phyloP scores from a whole-genome alignment of 495 filamentous ascomycete genomes.

The Penicillium daleae region DNA sequence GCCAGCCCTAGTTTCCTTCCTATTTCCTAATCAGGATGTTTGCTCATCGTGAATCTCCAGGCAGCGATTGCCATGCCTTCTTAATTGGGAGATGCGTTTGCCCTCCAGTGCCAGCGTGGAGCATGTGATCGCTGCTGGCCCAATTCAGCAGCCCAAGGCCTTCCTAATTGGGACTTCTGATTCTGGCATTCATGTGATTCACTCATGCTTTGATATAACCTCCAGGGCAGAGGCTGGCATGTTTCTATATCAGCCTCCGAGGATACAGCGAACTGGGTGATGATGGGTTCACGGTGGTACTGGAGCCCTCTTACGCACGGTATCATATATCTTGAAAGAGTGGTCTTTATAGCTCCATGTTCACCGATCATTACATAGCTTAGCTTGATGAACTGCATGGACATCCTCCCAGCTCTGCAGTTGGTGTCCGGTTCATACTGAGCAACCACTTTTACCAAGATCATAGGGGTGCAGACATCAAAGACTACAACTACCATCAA shows the following conservation, averaged over 20 bases:
- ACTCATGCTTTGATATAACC: background rate
- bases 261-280: background rate
- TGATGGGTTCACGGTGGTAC: too few species aligned
- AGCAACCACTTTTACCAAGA: too few species aligned
- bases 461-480: too few species aligned
- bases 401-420: too few species aligned
- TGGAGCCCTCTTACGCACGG: too few species aligned
- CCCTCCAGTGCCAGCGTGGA: background rate
- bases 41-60: background rate
- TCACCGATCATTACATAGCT: too few species aligned
- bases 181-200: background rate
- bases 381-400: too few species aligned
- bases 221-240: background rate
- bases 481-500: too few species aligned
- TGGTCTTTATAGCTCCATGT: too few species aligned
- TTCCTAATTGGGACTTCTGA: background rate
- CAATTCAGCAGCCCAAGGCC: background rate
- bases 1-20: background rate
- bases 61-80: background rate
- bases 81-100: background rate
- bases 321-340: too few species aligned
- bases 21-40: background rate
- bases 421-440: too few species aligned
- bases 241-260: background rate
- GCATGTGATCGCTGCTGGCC: background rate